These are phyloP conservation scores for Parsonsia alboflavescens DNA, from an alignment of 257 asterid species.

Conservation along the genomic window DNA sequence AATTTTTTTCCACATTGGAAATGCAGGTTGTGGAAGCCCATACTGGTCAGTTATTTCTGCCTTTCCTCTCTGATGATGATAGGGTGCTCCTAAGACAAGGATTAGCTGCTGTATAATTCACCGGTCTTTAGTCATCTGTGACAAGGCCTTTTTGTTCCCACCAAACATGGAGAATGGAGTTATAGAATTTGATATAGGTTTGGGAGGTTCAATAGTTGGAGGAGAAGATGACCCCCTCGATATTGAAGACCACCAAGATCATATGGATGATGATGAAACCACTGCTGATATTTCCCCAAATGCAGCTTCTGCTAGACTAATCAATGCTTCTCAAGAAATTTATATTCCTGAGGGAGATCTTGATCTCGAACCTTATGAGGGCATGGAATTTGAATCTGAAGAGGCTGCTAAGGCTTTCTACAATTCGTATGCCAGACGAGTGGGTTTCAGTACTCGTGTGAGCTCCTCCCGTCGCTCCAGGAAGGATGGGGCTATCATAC, in stretches of 20 bases:
- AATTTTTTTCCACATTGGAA: neutral
- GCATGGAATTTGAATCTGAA: slow-evolving; percentile 96
- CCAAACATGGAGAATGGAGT: slow-evolving; percentile 62
- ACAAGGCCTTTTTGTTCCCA: neutral
- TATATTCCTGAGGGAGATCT: slow-evolving; percentile 66
- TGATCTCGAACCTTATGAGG: slow-evolving; percentile 90
- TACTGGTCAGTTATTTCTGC: neutral
- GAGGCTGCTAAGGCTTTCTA: slow-evolving; percentile 98
- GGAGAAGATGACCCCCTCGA: slow-evolving; percentile 28
- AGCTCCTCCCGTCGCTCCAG: slow-evolving; percentile 99
- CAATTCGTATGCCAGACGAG: slow-evolving; percentile 85
- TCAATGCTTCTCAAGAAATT: slow-evolving; percentile 30
- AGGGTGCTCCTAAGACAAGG: neutral
- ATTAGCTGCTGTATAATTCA: neutral
- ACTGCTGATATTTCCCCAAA: slow-evolving; percentile 45
- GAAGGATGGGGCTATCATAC: slow-evolving; percentile 95
- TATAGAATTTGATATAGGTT: slow-evolving; percentile 73
- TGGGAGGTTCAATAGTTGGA: slow-evolving; percentile 45
- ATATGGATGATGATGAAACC: slow-evolving; percentile 43
- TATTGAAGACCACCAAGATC: slow-evolving; percentile 19
- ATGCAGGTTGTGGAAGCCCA: neutral
- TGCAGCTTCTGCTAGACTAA: slow-evolving; percentile 36
- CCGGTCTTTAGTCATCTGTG: neutral
- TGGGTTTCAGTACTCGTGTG: slow-evolving; percentile 98
- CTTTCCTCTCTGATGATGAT: neutral